A percentile compares a stretch with the other conserved stretches of the same genome.
These are phyloP conservation scores for Vaccinium darrowii DNA, from an alignment of 148 eudicot genomes.

Conservation along the genomic window DNA sequence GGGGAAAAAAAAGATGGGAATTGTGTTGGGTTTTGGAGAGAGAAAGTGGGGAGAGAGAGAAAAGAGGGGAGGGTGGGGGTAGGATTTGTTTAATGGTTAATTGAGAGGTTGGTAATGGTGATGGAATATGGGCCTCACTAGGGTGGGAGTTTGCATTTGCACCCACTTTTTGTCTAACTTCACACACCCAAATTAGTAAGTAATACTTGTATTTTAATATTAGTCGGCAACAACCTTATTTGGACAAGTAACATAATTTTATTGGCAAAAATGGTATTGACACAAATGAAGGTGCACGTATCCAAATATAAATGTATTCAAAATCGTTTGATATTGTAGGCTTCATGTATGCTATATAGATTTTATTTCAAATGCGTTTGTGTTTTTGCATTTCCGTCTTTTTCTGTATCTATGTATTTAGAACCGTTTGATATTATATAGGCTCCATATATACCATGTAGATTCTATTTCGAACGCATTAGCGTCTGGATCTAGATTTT, in stretches of 20 bases:
- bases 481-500: too few species aligned
- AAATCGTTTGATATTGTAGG: too few species aligned
- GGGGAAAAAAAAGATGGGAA: not conserved
- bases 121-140: conserved; percentile 26
- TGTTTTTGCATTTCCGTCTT: too few species aligned
- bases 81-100: conserved; percentile 15
- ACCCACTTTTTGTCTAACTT: not conserved
- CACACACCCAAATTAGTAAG: not conserved
- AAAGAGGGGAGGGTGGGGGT: not conserved
- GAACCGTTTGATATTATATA: too few species aligned
- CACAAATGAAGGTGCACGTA: too few species aligned
- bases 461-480: too few species aligned
- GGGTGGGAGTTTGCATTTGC: not conserved
- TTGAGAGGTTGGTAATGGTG: conserved; percentile 38
- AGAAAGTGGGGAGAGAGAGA: not conserved
- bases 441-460: too few species aligned
- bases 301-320: too few species aligned
- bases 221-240: not conserved
- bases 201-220: not conserved
- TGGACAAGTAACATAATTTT: not conserved
- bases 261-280: not conserved
- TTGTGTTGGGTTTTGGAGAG: conserved; percentile 3
- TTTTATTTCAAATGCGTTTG: too few species aligned
- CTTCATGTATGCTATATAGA: too few species aligned
- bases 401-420: too few species aligned